Evolutionary conservation across 257 asterid species (phyloP).

Genomic region (Salvia miltiorrhiza): DNA sequence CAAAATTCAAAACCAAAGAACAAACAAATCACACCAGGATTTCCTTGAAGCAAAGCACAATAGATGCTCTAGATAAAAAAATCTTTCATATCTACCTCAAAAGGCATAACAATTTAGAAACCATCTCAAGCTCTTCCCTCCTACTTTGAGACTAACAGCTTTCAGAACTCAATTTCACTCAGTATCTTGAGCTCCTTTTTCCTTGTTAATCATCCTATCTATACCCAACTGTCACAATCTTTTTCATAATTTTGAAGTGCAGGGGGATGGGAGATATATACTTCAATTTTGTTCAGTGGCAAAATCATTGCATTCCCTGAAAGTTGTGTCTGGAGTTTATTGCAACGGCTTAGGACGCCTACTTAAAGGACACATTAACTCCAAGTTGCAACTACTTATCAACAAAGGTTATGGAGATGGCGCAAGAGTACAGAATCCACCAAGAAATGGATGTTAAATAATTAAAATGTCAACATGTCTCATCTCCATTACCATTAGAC

Average conservation of each 20-base stretch:
- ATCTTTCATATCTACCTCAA: neutral
- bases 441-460: neutral
- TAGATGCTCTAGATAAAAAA: neutral
- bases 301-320: too few relatives aligned
- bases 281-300: too few relatives aligned
- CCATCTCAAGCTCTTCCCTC: too few relatives aligned
- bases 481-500: conserved; percentile 1
- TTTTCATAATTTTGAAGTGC: too few relatives aligned
- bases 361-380: neutral
- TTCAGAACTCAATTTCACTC: too few relatives aligned
- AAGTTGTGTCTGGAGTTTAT: too few relatives aligned
- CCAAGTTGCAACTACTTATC: neutral
- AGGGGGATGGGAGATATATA: too few relatives aligned
- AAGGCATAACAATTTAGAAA: neutral
- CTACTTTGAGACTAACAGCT: too few relatives aligned
- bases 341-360: neutral
- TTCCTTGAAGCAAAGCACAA: neutral
- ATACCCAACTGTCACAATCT: too few relatives aligned
- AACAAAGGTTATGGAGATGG: neutral
- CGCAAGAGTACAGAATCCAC: neutral
- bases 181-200: too few relatives aligned
- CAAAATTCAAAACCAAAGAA: neutral
- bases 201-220: too few relatives aligned
- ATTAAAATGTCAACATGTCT: neutral
- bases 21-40: neutral